These are phyloP conservation scores for Scedosporium boydii DNA, from an alignment of 2,329 filamentous ascomycete species.

Conservation along the genomic window DNA sequence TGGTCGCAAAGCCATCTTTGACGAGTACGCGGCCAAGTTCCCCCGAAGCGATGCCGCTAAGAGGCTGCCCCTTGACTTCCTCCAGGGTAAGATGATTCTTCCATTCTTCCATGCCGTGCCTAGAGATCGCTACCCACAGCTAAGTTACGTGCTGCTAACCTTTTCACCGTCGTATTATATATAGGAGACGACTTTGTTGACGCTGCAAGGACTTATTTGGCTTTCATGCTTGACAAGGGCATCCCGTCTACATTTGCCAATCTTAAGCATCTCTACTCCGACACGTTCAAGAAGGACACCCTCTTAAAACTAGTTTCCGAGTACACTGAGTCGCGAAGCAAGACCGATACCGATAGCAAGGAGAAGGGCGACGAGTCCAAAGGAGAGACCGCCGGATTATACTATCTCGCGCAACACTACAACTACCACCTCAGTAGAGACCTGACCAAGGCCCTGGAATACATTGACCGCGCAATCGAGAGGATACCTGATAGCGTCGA, in stretches of 20 bases:
- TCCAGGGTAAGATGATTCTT: slow-evolving; percentile 48
- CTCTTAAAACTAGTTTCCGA: slow-evolving; percentile 69
- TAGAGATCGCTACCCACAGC: background rate
- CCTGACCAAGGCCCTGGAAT: slow-evolving; percentile 69
- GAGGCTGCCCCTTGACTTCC: slow-evolving; percentile 81
- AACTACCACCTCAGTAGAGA: slow-evolving; percentile 85
- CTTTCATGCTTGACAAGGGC: slow-evolving; percentile 79
- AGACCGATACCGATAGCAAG: slow-evolving; percentile 29
- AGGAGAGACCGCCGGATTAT: slow-evolving; percentile 73
- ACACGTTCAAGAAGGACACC: slow-evolving; percentile 65
- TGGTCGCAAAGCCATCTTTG: slow-evolving; percentile 61
- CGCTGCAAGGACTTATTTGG: slow-evolving; percentile 70
- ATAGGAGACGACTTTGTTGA: slow-evolving; percentile 68
- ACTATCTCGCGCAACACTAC: slow-evolving; percentile 95
- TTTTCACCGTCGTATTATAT: slow-evolving; percentile 17
- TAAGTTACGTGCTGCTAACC: background rate
- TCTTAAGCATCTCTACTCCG: slow-evolving; percentile 82
- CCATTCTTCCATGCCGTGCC: background rate
- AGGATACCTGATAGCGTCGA: slow-evolving; percentile 75
- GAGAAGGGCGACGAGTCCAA: slow-evolving; percentile 36
- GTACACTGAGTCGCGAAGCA: slow-evolving; percentile 55
- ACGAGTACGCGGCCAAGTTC: slow-evolving; percentile 69
- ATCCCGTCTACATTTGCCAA: slow-evolving; percentile 96
- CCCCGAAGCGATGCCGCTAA: slow-evolving; percentile 77
- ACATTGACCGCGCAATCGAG: slow-evolving; percentile 74